Evolutionary conservation across 176 grass and related monocot species (phyloP).

Genomic region (Urochloa ruziziensis): DNA sequence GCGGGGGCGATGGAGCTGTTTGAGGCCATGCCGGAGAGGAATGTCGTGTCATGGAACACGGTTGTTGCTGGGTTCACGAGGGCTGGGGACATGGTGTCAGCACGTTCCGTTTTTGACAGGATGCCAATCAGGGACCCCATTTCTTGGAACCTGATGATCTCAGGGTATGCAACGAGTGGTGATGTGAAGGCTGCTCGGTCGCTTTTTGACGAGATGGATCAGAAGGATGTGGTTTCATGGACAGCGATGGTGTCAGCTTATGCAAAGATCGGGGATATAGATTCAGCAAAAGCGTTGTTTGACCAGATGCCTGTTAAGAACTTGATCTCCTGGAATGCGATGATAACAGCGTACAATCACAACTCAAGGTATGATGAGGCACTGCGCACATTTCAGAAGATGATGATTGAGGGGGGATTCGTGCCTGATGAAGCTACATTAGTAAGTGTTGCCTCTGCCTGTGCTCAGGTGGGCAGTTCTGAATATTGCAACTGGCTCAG

Average conservation of each 20-base stretch:
- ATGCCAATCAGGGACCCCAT: slow-evolving; percentile 38
- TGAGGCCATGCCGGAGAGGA: slow-evolving; percentile 49
- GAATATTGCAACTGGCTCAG: slow-evolving; percentile 53
- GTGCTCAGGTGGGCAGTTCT: slow-evolving; percentile 38
- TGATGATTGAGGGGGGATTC: slow-evolving; percentile 40
- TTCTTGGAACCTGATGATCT: slow-evolving; percentile 56
- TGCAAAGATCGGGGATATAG: slow-evolving; percentile 40
- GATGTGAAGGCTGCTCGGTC: slow-evolving; percentile 4
- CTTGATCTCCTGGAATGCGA: slow-evolving; percentile 37
- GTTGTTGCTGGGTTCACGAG: slow-evolving; percentile 34
- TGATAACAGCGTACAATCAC: slow-evolving; percentile 52
- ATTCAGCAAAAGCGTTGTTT: slow-evolving; percentile 36
- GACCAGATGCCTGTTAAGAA: slow-evolving; percentile 52
- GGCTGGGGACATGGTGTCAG: slow-evolving; percentile 29
- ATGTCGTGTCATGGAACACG: slow-evolving; percentile 54
- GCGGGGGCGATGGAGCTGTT: slow-evolving; percentile 32
- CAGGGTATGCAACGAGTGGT: slow-evolving; percentile 25
- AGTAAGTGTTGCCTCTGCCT: slow-evolving; percentile 41
- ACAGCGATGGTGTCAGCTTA: slow-evolving; percentile 53
- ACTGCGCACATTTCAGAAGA: slow-evolving; percentile 40
- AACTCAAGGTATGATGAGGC: slow-evolving; percentile 49
- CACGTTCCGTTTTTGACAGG: slow-evolving; percentile 30
- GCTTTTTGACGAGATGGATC: slow-evolving; percentile 34
- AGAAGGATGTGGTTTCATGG: slow-evolving; percentile 50
- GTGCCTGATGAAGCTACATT: slow-evolving; percentile 50